Conservation (phyloP, 176 grass and related monocot genomes). For the Carex kokanica region DNA sequence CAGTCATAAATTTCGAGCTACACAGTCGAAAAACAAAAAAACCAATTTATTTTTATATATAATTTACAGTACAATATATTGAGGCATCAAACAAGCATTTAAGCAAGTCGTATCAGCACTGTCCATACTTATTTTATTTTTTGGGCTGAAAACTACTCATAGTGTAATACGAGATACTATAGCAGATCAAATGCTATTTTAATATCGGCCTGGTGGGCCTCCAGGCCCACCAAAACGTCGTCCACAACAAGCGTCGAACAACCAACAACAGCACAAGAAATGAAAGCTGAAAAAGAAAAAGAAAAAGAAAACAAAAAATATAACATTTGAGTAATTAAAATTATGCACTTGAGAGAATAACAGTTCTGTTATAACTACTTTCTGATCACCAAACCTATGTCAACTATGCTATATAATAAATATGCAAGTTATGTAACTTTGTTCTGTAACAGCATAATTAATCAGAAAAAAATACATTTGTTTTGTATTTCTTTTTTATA, state of each 20-base stretch:
- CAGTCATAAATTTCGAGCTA: neutral
- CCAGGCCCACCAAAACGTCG: neutral
- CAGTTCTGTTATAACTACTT: neutral
- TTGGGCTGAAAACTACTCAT: neutral
- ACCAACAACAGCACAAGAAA: slow-evolving; percentile 9
- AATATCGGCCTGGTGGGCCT: neutral
- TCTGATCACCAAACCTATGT: neutral
- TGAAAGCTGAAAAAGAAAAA: neutral
- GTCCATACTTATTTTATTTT: neutral
- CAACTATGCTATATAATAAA: neutral
- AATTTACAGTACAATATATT: neutral
- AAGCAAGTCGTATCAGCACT: neutral
- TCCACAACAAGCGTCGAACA: neutral
- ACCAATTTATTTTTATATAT: neutral
- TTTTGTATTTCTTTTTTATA: neutral
- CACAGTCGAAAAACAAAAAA: neutral
- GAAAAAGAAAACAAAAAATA: neutral
- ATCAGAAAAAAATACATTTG: neutral
- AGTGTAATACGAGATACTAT: neutral
- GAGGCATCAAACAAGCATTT: neutral
- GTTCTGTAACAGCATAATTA: neutral
- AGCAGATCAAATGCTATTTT: neutral
- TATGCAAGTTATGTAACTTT: neutral
- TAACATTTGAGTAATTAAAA: neutral
- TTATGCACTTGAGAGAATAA: neutral